phyloP scores from a whole-genome alignment of 2,329 filamentous ascomycete species.

The Coniochaeta sp. region DNA sequence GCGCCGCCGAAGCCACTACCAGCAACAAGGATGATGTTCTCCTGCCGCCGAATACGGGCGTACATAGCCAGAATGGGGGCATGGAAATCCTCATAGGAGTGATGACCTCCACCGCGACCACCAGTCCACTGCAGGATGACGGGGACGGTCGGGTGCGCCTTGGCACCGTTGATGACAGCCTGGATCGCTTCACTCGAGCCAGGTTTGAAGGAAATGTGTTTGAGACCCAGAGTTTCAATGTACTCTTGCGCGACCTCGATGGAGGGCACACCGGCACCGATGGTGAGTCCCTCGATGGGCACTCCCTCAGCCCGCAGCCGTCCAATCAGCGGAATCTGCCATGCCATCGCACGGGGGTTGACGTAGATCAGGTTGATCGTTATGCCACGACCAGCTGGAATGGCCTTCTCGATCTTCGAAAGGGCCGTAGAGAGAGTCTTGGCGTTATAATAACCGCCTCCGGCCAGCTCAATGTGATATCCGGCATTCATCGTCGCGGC shows the following conservation, averaged over 20 bases:
- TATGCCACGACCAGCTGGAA: conserved; percentile 80
- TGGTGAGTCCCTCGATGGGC: conserved; percentile 85
- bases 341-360: conserved; percentile 80
- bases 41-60: conserved; percentile 72
- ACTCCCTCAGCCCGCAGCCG: conserved; percentile 77
- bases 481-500: conserved; percentile 89
- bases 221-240: conserved; percentile 84
- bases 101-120: conserved; percentile 86
- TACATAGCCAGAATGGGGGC: conserved; percentile 90
- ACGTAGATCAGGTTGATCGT: conserved; percentile 89
- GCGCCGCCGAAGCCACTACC: conserved; percentile 88
- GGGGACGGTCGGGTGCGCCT: conserved; percentile 90
- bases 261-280: conserved; percentile 88
- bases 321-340: conserved; percentile 82
- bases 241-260: conserved; percentile 91
- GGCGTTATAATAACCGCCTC: conserved; percentile 82
- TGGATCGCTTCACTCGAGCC: conserved; percentile 85
- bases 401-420: conserved; percentile 74
- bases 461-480: conserved; percentile 88
- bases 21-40: conserved; percentile 83
- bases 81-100: conserved; percentile 94
- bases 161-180: conserved; percentile 84
- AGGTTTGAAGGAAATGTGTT: conserved; percentile 93
- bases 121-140: conserved; percentile 92
- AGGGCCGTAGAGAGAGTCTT: conserved; percentile 78